Evolutionary conservation across 75 land plant species (phyloP).

Genomic region (Cupressus sempervirens): DNA sequence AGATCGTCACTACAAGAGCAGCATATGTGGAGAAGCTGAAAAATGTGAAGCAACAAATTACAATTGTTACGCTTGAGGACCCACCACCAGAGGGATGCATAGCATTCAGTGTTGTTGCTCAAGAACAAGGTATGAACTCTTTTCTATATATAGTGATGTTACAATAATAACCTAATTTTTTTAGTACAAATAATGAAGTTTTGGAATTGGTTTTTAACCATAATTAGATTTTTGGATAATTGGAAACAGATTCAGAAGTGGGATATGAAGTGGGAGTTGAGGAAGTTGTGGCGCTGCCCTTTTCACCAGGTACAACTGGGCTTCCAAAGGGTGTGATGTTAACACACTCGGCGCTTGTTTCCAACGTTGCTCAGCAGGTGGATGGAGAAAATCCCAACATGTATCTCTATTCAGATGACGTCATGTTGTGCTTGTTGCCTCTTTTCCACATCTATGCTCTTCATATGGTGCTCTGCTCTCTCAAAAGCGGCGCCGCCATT

Average conservation of each 20-base stretch:
- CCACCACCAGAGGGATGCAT: slow-evolving; percentile 26
- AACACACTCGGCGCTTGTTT: slow-evolving; percentile 52
- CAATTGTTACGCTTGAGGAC: slow-evolving; percentile 25
- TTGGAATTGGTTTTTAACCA: no score
- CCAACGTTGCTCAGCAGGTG: slow-evolving; percentile 63
- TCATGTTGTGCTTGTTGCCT: slow-evolving; percentile 65
- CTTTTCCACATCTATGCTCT: slow-evolving; percentile 77
- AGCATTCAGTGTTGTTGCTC: slow-evolving; percentile 29
- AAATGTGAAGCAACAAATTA: background rate
- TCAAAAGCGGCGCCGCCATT: slow-evolving; percentile 62
- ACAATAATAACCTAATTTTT: no score
- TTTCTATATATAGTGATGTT: no score
- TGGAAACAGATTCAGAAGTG: no score
- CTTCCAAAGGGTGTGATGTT: slow-evolving; percentile 83
- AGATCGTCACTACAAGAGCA: slow-evolving; percentile 47
- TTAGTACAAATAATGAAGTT: no score
- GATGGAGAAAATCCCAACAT: slow-evolving; percentile 75
- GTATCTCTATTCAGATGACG: slow-evolving; percentile 40
- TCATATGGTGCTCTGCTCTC: slow-evolving; percentile 50
- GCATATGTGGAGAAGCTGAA: slow-evolving; percentile 39
- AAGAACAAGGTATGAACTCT: slow-evolving; percentile 19
- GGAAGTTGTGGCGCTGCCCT: slow-evolving; percentile 75
- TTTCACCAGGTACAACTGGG: slow-evolving; percentile 79
- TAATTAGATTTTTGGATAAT: no score
- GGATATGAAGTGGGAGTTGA: slow-evolving; percentile 10